Percentiles rank a stretch among this genome's conserved stretches.
phyloP scores from a whole-genome alignment of 108 stramenopile genomes.

The Licmophora abbreviata region DNA sequence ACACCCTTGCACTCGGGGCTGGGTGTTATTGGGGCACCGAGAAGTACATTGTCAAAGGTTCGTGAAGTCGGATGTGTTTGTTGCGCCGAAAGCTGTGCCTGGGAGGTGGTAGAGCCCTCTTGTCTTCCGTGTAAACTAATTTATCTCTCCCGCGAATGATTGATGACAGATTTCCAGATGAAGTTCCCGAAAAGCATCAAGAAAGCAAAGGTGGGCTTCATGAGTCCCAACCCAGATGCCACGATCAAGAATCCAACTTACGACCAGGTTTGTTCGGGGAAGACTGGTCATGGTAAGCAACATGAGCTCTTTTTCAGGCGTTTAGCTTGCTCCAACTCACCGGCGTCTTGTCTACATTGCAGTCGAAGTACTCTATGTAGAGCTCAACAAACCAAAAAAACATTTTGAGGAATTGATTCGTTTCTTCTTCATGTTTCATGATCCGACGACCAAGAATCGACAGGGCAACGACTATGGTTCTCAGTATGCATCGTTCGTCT shows the following conservation, averaged over 20 bases:
- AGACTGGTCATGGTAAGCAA: conserved; percentile 24
- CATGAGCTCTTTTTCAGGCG: too few species aligned
- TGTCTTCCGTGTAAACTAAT: too few species aligned
- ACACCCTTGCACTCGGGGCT: conserved; percentile 19
- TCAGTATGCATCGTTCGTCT: conserved; percentile 65
- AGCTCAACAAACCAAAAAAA: conserved; percentile 14
- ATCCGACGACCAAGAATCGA: conserved; percentile 63
- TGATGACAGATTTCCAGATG: conserved; percentile 21
- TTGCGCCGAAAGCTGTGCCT: background rate
- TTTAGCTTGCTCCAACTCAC: too few species aligned
- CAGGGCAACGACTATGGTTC: conserved; percentile 67
- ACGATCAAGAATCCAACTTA: conserved; percentile 16
- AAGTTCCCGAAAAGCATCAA: conserved; percentile 12
- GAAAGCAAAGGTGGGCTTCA: conserved; percentile 21
- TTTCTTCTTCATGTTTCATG: conserved; percentile 64
- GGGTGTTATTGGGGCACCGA: conserved; percentile 44
- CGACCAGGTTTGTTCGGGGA: conserved; percentile 19
- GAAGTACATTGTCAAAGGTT: conserved; percentile 18
- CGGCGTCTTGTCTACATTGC: too few species aligned
- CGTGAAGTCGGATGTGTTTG: background rate
- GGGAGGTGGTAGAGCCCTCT: background rate
- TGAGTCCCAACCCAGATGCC: conserved; percentile 11
- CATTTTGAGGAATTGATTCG: conserved; percentile 40
- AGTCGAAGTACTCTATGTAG: conserved; percentile 31
- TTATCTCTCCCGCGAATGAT: too few species aligned